Conservation (phyloP, 1,284 basidiomycete genomes). For the Ustanciosporium gigantosporum region DNA sequence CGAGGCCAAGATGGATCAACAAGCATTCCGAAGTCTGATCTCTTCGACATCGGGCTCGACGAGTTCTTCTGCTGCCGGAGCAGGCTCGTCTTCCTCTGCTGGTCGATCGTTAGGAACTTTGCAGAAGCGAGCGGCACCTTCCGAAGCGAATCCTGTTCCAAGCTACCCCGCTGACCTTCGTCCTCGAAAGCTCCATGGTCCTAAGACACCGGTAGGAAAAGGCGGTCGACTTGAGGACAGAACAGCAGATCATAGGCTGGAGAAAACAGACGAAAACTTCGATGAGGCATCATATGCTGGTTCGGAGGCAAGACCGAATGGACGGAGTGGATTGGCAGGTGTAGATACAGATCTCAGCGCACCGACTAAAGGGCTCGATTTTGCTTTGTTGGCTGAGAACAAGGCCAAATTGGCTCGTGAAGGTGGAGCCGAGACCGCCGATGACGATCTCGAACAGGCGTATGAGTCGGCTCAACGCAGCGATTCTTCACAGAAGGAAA, state of each 20-base stretch:
- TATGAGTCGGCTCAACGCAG: slow-evolving; percentile 61
- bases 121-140: slow-evolving; percentile 5
- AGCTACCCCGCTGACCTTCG: slow-evolving; percentile 25
- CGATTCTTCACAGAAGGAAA: slow-evolving; percentile 7
- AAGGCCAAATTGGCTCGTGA: slow-evolving; percentile 67
- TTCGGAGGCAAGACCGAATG: too few species aligned
- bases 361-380: slow-evolving; percentile 87
- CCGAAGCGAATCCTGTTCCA: too few species aligned
- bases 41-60: too few species aligned
- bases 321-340: too few species aligned
- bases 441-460: slow-evolving; percentile 76
- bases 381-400: slow-evolving; percentile 79
- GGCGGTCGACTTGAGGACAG: too few species aligned
- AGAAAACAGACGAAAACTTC: too few species aligned
- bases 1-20: slow-evolving; percentile 44
- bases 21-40: slow-evolving; percentile 46
- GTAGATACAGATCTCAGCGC: slow-evolving; percentile 82
- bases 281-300: too few species aligned
- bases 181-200: slow-evolving; percentile 8
- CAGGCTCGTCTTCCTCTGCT: too few species aligned
- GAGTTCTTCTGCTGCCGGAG: too few species aligned
- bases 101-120: slow-evolving; percentile 16
- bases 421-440: slow-evolving; percentile 40
- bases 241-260: too few species aligned
- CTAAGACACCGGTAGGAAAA: too few species aligned